phyloP scores from a whole-genome alignment of 2,329 filamentous ascomycete species.

The Ascochyta fabae region DNA sequence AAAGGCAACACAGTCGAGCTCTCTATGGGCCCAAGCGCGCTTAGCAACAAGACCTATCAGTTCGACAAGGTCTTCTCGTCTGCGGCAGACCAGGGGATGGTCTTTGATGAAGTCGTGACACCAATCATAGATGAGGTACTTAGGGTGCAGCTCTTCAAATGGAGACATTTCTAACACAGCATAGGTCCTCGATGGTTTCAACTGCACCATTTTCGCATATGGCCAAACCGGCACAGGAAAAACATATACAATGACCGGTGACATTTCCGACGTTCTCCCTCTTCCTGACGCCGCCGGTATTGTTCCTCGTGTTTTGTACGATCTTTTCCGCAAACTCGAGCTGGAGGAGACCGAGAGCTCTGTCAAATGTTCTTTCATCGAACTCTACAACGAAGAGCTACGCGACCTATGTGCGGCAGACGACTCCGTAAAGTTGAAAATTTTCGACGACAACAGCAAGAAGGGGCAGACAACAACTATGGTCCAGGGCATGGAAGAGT shows the following conservation, averaged over 20 bases:
- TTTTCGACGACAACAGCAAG: conserved; percentile 85
- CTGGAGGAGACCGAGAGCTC: conserved; percentile 78
- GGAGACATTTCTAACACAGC: conserved; percentile 10
- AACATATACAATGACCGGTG: conserved; percentile 99
- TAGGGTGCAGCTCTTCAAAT: background rate
- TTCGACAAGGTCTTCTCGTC: conserved; percentile 98
- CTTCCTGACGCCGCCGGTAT: conserved; percentile 93
- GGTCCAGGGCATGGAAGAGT: conserved; percentile 98
- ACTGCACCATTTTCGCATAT: conserved; percentile 98
- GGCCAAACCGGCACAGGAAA: conserved; percentile 98
- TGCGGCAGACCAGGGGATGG: conserved; percentile 89
- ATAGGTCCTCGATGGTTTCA: conserved; percentile 91
- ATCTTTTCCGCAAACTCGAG: conserved; percentile 85
- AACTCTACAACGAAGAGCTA: conserved; percentile 97
- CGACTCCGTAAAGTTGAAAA: conserved; percentile 86
- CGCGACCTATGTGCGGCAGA: conserved; percentile 86
- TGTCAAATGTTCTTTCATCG: conserved; percentile 98
- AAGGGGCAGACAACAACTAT: conserved; percentile 85
- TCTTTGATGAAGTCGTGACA: conserved; percentile 94
- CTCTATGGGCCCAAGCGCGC: conserved; percentile 88
- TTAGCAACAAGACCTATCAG: conserved; percentile 95
- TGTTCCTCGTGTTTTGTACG: conserved; percentile 87
- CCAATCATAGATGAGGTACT: conserved; percentile 89
- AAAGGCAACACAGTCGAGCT: conserved; percentile 84
- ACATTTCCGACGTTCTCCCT: conserved; percentile 90